Conservation (phyloP, 441 rosid genomes). For the Viola pubescens region DNA sequence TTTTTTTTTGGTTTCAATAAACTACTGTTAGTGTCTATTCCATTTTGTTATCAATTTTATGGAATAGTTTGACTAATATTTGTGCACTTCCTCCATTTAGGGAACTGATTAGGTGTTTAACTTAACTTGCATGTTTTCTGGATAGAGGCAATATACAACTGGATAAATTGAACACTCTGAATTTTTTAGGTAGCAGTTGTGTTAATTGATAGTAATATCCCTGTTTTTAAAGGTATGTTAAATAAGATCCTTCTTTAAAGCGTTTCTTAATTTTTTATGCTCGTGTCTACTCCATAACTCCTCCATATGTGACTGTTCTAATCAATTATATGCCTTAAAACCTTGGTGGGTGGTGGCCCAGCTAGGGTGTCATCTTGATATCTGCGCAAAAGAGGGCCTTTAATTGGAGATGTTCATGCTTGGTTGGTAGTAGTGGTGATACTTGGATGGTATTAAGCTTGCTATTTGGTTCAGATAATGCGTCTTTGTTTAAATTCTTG, state of each 20-base stretch:
- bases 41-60: no score
- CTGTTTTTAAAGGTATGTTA: neutral
- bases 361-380: no score
- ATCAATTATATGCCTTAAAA: neutral
- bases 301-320: neutral
- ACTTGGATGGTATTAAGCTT: neutral
- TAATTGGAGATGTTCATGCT: neutral
- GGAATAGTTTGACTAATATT: no score
- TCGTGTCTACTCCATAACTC: neutral
- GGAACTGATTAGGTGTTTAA: no score
- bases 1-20: neutral
- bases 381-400: neutral
- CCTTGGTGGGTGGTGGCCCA: neutral
- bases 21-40: neutral
- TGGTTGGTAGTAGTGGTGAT: neutral
- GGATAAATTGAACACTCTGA: neutral
- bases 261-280: neutral
- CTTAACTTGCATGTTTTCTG: no score
- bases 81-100: no score
- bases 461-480: no score
- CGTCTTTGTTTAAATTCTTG: slow-evolving; percentile 6
- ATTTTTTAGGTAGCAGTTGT: neutral
- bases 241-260: neutral
- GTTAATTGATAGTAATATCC: no score
- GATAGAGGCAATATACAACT: no score